Evolutionary conservation across 169 alveolate genomes (phyloP).

Genomic region (Babesia sp.): DNA sequence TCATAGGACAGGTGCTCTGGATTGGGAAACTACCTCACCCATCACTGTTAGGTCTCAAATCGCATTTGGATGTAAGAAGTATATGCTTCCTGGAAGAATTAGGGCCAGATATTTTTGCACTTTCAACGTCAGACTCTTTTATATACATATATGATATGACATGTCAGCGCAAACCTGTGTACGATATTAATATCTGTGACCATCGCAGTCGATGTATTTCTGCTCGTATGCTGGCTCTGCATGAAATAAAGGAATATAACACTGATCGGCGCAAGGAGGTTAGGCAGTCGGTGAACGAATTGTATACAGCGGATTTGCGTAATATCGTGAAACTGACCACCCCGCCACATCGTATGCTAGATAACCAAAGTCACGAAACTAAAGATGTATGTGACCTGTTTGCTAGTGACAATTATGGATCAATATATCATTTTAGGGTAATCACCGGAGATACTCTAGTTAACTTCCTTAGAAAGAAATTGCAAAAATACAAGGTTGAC

Average conservation of each 20-base stretch:
- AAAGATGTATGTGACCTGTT: conserved; percentile 59
- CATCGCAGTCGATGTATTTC: conserved; percentile 51
- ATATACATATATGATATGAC: conserved; percentile 70
- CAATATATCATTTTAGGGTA: conserved; percentile 64
- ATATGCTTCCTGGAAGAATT: conserved; percentile 64
- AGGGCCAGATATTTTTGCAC: conserved; percentile 67
- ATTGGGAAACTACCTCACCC: conserved; percentile 65
- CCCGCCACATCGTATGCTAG: conserved; percentile 16
- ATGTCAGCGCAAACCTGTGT: conserved; percentile 73
- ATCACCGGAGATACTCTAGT: conserved; percentile 67
- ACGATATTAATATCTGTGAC: conserved; percentile 67
- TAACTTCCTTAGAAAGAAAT: conserved; percentile 34
- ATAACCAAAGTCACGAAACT: conserved; percentile 11
- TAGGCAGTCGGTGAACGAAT: conserved; percentile 27
- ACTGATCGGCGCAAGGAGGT: conserved; percentile 33
- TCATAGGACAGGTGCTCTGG: conserved; percentile 71
- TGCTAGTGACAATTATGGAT: conserved; percentile 73
- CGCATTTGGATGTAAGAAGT: conserved; percentile 65
- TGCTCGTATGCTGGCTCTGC: conserved; percentile 8
- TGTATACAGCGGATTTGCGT: conserved; percentile 15
- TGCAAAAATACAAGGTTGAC: conserved; percentile 44
- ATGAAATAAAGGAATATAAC: conserved; percentile 25
- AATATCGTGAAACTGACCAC: conserved; percentile 41
- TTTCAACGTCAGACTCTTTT: conserved; percentile 66
- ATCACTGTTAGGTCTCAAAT: conserved; percentile 67